Conservation (phyloP, 495 filamentous ascomycete genomes). For the Rhypophila decipiens region DNA sequence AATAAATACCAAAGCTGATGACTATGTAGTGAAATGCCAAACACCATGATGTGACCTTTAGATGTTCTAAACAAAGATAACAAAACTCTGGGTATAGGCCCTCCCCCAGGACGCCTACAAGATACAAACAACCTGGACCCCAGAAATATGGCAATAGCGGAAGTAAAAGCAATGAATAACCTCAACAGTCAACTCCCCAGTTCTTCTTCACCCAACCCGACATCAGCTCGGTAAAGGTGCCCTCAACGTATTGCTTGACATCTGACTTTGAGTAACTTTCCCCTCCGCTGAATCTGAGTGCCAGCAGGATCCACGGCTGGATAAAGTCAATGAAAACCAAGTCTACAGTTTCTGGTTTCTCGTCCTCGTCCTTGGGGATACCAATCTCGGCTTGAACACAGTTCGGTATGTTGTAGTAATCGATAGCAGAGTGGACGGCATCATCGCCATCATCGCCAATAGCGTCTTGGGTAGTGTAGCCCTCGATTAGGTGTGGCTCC, state of each 20-base stretch:
- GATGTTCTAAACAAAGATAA: too few species aligned
- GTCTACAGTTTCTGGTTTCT: slow-evolving; percentile 65
- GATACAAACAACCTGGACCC: slow-evolving; percentile 35
- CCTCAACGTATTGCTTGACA: slow-evolving; percentile 59
- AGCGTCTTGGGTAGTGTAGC: slow-evolving; percentile 88
- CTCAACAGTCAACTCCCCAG: too few species aligned
- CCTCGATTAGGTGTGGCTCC: slow-evolving; percentile 51
- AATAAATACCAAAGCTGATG: too few species aligned
- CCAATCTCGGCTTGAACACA: slow-evolving; percentile 62
- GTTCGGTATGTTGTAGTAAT: slow-evolving; percentile 74
- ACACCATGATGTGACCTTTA: too few species aligned
- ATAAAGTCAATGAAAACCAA: slow-evolving; percentile 90
- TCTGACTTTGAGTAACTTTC: slow-evolving; percentile 48
- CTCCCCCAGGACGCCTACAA: too few species aligned
- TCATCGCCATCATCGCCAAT: slow-evolving; percentile 85
- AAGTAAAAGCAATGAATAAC: too few species aligned
- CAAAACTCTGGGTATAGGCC: too few species aligned
- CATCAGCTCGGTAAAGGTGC: slow-evolving; percentile 69
- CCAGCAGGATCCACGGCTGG: slow-evolving; percentile 67
- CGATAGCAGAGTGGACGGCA: slow-evolving; percentile 68
- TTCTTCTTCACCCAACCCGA: slow-evolving; percentile 70
- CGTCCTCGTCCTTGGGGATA: slow-evolving; percentile 41
- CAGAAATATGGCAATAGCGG: too few species aligned
- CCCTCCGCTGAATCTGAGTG: slow-evolving; percentile 60
- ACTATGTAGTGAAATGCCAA: too few species aligned